Evolutionary conservation across 148 eudicot genomes (phyloP).

Genomic region (Hydrangea macrophylla): DNA sequence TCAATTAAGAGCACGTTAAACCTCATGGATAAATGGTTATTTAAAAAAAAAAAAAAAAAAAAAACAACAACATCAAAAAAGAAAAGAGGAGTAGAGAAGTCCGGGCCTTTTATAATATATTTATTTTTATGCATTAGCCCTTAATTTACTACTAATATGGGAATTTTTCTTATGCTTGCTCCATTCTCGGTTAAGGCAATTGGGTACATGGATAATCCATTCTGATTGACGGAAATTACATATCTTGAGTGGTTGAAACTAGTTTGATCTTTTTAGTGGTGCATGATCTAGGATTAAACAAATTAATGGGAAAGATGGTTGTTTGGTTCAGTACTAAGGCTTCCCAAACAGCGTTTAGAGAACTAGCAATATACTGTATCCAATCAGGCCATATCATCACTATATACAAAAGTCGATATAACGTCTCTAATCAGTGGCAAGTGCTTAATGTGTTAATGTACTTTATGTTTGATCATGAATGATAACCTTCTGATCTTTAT

Average conservation of each 20-base stretch:
- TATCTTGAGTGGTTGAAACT: not conserved
- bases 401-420: not conserved
- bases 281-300: no score
- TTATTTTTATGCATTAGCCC: not conserved
- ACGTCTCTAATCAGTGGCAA: not conserved
- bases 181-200: not conserved
- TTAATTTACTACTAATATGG: not conserved
- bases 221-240: not conserved
- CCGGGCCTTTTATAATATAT: no score
- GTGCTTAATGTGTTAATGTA: not conserved
- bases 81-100: no score
- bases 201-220: not conserved
- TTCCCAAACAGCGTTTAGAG: no score
- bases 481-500: slow-evolving; percentile 1
- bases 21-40: no score
- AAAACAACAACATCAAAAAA: no score
- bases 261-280: no score
- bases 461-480: not conserved
- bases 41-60: no score
- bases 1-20: no score
- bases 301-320: no score
- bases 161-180: not conserved
- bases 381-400: not conserved
- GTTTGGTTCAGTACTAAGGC: no score
- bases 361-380: no score